phyloP scores from a whole-genome alignment of 2,329 filamentous ascomycete species.

The Neonectria punicea region DNA sequence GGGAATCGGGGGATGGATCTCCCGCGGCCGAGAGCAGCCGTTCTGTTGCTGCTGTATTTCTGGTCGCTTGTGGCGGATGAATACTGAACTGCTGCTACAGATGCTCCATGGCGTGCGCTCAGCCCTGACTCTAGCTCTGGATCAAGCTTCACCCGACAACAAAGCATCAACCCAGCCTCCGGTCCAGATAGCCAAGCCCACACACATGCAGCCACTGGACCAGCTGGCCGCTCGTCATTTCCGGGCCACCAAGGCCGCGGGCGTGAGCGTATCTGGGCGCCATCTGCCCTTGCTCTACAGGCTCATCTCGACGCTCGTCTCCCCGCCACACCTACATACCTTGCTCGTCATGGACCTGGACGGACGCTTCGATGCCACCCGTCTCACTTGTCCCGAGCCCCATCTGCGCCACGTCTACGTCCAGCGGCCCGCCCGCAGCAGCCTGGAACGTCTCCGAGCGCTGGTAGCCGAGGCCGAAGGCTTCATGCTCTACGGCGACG shows the following conservation, averaged over 20 bases:
- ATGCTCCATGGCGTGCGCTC: constrained; percentile 40
- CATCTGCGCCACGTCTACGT: constrained; percentile 64
- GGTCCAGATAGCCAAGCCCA: constrained; percentile 44
- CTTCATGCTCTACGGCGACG: constrained; percentile 62
- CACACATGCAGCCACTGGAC: constrained; percentile 58
- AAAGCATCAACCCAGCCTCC: constrained; percentile 30
- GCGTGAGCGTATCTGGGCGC: constrained; percentile 63
- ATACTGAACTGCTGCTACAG: constrained; percentile 26
- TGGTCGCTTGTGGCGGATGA: neutral
- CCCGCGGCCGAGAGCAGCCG: constrained; percentile 10
- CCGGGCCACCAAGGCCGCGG: constrained; percentile 57
- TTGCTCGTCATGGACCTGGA: constrained; percentile 67
- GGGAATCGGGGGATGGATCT: constrained; percentile 18
- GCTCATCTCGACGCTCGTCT: constrained; percentile 63
- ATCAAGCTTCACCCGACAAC: constrained; percentile 23
- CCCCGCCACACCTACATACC: constrained; percentile 57
- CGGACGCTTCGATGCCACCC: constrained; percentile 63
- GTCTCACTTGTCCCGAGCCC: constrained; percentile 50
- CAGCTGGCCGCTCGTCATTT: constrained; percentile 59
- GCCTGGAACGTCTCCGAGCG: constrained; percentile 44
- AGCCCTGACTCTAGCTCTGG: constrained; percentile 39
- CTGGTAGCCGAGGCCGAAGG: constrained; percentile 54
- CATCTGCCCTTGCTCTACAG: constrained; percentile 66
- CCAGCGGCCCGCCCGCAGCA: constrained; percentile 52
- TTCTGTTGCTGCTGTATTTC: neutral